Conservation (phyloP, 192 early-diverging fungal genomes). For the Podochytrium sp. region DNA sequence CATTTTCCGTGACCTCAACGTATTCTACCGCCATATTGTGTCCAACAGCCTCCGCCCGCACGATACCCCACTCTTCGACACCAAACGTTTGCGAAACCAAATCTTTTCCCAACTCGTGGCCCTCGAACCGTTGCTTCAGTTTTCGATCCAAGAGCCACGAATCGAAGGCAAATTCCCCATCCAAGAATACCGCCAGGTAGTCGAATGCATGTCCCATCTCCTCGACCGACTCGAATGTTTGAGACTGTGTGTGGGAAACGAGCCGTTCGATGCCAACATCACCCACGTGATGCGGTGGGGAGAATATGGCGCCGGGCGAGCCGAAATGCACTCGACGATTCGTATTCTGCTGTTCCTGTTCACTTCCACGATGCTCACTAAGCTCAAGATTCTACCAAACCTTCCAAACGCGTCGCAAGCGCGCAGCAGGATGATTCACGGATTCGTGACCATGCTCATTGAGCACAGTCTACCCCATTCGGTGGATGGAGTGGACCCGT, state of each 20-base stretch:
- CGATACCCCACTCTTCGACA: conserved; percentile 1
- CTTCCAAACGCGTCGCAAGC: not conserved
- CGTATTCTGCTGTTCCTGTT: not conserved
- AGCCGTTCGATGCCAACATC: not conserved
- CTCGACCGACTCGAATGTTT: conserved; percentile 16
- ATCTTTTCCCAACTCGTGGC: conserved; percentile 8
- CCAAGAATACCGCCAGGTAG: conserved; percentile 12
- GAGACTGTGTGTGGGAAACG: not conserved
- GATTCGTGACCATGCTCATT: not conserved
- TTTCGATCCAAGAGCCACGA: conserved; percentile 15
- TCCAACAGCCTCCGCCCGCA: not conserved
- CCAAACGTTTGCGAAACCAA: not conserved
- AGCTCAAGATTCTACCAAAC: not conserved
- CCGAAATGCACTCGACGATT: conserved; percentile 7
- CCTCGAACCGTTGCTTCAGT: conserved; percentile 7
- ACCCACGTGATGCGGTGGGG: not conserved
- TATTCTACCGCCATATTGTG: conserved; percentile 11
- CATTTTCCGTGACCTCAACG: not conserved
- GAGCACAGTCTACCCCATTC: not conserved
- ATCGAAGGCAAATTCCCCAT: conserved; percentile 1
- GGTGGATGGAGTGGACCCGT: conserved; percentile 2
- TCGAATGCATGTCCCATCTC: not conserved
- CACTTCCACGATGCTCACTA: not conserved
- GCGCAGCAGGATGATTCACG: not conserved
- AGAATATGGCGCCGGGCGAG: not conserved